These are phyloP conservation scores for Eucalyptus marginata DNA, from an alignment of 345 rosid genomes.

Conservation along the genomic window DNA sequence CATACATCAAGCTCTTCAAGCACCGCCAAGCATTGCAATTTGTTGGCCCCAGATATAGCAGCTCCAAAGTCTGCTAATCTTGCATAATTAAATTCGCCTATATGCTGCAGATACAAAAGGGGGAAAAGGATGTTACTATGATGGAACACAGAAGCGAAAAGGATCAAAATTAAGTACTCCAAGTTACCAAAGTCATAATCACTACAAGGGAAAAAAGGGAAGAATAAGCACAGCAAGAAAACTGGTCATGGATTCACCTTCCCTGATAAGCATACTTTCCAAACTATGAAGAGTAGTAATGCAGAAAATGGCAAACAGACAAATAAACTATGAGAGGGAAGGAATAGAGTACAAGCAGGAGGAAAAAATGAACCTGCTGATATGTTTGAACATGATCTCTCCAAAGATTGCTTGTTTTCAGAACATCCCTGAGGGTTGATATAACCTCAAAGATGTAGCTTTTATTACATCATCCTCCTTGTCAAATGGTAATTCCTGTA, in stretches of 20 bases:
- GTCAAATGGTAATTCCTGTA: conserved; percentile 78
- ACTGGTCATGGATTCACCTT: background rate
- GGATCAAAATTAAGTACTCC: background rate
- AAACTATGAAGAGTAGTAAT: background rate
- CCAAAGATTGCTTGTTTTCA: conserved; percentile 86
- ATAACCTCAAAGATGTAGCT: conserved; percentile 96
- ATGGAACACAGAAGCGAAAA: background rate
- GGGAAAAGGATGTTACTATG: background rate
- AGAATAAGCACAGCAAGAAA: background rate
- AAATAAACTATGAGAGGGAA: background rate
- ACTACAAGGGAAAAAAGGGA: background rate
- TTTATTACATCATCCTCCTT: conserved; percentile 93
- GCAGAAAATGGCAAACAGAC: background rate
- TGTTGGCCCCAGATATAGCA: conserved; percentile 92
- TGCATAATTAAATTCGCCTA: conserved; percentile 87
- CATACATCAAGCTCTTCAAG: conserved; percentile 99
- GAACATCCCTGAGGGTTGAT: conserved; percentile 85
- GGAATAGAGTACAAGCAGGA: background rate
- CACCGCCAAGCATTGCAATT: conserved; percentile 73
- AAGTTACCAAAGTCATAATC: background rate
- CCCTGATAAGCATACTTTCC: background rate
- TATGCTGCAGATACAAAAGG: conserved; percentile 47
- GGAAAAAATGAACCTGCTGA: conserved; percentile 41
- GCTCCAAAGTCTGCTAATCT: conserved; percentile 98
- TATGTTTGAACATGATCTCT: conserved; percentile 95